Evolutionary conservation across 345 rosid genomes (phyloP).

Genomic region (Pugionium cornutum): DNA sequence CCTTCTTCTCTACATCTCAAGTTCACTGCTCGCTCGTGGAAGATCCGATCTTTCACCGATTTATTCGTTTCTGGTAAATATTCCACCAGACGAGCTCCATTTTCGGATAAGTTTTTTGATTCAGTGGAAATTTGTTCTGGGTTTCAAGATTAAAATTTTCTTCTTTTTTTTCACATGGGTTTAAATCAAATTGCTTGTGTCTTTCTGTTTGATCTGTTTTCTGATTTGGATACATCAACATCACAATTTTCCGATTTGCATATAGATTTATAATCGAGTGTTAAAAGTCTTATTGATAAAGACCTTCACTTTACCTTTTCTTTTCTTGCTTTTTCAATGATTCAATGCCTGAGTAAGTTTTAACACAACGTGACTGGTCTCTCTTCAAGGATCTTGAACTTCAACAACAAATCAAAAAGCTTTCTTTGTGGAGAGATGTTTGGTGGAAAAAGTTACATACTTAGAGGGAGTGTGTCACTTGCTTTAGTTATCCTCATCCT

Average conservation of each 20-base stretch:
- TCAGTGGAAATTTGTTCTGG: neutral
- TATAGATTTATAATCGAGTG: too few relatives aligned
- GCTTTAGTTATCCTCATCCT: constrained; percentile 36
- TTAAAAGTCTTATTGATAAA: neutral
- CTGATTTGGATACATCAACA: neutral
- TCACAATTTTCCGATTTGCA: too few relatives aligned
- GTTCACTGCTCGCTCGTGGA: too few relatives aligned
- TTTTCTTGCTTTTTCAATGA: too few relatives aligned
- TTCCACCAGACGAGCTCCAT: too few relatives aligned
- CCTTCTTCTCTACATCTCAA: too few relatives aligned
- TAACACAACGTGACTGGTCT: neutral
- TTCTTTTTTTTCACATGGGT: neutral
- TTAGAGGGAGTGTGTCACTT: constrained; percentile 42
- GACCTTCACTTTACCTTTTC: neutral
- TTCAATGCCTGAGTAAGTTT: too few relatives aligned
- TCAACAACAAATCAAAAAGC: constrained; percentile 21
- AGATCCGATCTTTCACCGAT: too few relatives aligned
- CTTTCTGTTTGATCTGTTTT: neutral
- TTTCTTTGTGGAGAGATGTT: constrained; percentile 26
- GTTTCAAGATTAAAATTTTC: neutral
- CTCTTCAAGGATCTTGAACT: constrained; percentile 24
- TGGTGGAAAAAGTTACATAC: constrained; percentile 24
- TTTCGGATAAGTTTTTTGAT: too few relatives aligned
- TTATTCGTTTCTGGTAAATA: too few relatives aligned
- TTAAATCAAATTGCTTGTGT: neutral